Conservation (phyloP, 139 green algal genomes). For the Trebouxia sp. region DNA sequence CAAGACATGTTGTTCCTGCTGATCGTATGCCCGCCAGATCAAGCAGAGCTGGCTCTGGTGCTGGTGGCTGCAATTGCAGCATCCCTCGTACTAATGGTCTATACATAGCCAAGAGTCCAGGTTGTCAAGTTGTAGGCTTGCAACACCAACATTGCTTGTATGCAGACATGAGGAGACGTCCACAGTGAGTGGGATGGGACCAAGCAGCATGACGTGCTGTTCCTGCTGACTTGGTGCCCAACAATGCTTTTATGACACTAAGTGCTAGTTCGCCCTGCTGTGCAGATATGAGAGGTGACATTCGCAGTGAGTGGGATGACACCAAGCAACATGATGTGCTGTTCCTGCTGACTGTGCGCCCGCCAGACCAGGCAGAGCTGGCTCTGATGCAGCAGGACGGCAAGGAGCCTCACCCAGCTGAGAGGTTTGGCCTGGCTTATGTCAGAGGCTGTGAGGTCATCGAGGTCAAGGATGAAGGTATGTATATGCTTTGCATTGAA, state of each 20-base stretch:
- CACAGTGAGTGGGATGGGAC: constrained; percentile 88
- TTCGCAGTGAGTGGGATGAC: constrained; percentile 90
- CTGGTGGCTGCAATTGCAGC: too few relatives aligned
- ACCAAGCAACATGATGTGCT: constrained; percentile 94
- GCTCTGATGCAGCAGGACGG: constrained; percentile 18
- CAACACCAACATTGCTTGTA: too few relatives aligned
- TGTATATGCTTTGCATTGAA: neutral
- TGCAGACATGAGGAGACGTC: constrained; percentile 70
- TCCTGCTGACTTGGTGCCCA: constrained; percentile 78
- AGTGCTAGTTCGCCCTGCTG: neutral
- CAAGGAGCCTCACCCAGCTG: constrained; percentile 27
- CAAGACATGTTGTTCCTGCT: constrained; percentile 98
- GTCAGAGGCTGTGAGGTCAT: constrained; percentile 88
- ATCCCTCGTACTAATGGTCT: constrained; percentile 36
- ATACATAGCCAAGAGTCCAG: too few relatives aligned
- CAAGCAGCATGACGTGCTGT: constrained; percentile 94
- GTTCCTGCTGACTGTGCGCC: constrained; percentile 83
- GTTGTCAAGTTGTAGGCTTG: too few relatives aligned
- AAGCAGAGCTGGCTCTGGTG: neutral
- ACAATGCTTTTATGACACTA: constrained; percentile 17
- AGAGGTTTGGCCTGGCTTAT: constrained; percentile 73
- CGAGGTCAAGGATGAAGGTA: constrained; percentile 50
- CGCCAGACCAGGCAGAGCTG: constrained; percentile 36
- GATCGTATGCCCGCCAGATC: constrained; percentile 48
- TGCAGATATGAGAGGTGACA: constrained; percentile 53